Evolutionary conservation across 2,329 filamentous ascomycete genomes (phyloP), one percentile per base, ranked within the genome.

Genomic region (Neoascochyta sp.): DNA sequence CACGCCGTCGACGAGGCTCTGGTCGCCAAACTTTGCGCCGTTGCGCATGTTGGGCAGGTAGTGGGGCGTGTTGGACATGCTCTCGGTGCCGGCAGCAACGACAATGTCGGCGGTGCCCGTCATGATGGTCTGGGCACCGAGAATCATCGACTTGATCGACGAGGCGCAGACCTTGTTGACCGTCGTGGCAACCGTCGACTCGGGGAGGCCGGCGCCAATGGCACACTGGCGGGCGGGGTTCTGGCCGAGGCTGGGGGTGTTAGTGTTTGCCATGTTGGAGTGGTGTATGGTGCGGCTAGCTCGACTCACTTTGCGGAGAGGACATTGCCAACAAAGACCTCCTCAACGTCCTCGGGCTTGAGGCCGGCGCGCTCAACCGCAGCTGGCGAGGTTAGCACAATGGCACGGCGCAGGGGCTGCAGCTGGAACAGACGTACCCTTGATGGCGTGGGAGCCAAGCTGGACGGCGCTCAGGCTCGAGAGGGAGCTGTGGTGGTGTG

Each of bases 131-230:
- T 96, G 92, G 29, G 90, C 86, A 50, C 85, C 92, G 39, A 98
- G 76, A 47, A 95, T 87, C 60, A 98, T 83, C 50, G 92, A 86
- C 75, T 98, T 98, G 63, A 95, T 73, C 24, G 83, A 82, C 7
- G 89, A 95, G 45, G 92, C 92, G 76, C 92, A 98, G 63, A 98
- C 92, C 74, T 98, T 98, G 82, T 98, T 98, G 60, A 98, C 79
- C 29, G 89, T 94, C 24, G 92, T 98, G 69, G 83, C 85, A 51
- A 93, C 78, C 45, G 84, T 85, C 32, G 76, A 75, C 44, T 93
- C 75, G 32, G 80, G 70, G 45, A 98, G 85, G 42, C 92, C 92
- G 57, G 87, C 92, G 54, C 81, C 79, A 57, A 98, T 77, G 54
- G 89, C 87, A 67, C 86, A 93, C 72, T 98, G 92, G 57, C 92